A percentile compares a stretch with the other conserved stretches of the same genome.
These are phyloP conservation scores for Colletotrichum camelliae DNA, from an alignment of 2,329 filamentous ascomycete species.

Conservation along the genomic window DNA sequence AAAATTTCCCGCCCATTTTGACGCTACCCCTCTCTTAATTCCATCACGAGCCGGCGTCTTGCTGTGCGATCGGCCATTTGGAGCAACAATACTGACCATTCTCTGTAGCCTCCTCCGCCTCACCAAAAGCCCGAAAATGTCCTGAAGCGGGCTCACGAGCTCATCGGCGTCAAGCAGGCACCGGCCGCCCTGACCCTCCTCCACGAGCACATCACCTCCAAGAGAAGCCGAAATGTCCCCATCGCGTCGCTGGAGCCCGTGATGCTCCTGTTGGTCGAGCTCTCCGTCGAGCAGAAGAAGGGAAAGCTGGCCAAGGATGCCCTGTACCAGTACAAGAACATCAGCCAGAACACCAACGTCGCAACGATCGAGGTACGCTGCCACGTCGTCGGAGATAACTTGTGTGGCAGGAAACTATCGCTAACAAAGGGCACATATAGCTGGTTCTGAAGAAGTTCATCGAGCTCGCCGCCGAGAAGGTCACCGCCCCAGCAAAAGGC, in stretches of 20 bases:
- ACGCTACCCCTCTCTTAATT: conserved; percentile 53
- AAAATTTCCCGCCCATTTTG: background rate
- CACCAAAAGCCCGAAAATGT: conserved; percentile 99
- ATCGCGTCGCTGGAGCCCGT: conserved; percentile 97
- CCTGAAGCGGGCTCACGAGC: conserved; percentile 96
- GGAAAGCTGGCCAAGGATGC: conserved; percentile 99
- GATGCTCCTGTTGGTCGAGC: conserved; percentile 96
- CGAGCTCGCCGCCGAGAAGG: conserved; percentile 94
- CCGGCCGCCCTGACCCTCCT: conserved; percentile 91
- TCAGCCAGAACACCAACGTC: conserved; percentile 98
- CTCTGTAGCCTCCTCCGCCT: conserved; percentile 82
- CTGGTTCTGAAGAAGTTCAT: conserved; percentile 98
- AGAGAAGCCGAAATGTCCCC: conserved; percentile 95
- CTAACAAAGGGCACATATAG: conserved; percentile 42
- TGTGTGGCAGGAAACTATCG: background rate
- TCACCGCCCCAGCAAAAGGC: conserved; percentile 96
- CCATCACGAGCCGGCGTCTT: conserved; percentile 37
- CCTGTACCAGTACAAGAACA: conserved; percentile 99
- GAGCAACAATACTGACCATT: conserved; percentile 20
- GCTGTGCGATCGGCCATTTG: conserved; percentile 17
- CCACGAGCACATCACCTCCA: conserved; percentile 99
- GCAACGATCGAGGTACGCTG: conserved; percentile 85
- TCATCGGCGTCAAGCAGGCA: conserved; percentile 95
- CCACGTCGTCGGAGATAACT: background rate
- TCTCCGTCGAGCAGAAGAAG: conserved; percentile 96